These are phyloP conservation scores for Trichoderma parareesei DNA, from an alignment of 495 filamentous ascomycete species.

Conservation along the genomic window DNA sequence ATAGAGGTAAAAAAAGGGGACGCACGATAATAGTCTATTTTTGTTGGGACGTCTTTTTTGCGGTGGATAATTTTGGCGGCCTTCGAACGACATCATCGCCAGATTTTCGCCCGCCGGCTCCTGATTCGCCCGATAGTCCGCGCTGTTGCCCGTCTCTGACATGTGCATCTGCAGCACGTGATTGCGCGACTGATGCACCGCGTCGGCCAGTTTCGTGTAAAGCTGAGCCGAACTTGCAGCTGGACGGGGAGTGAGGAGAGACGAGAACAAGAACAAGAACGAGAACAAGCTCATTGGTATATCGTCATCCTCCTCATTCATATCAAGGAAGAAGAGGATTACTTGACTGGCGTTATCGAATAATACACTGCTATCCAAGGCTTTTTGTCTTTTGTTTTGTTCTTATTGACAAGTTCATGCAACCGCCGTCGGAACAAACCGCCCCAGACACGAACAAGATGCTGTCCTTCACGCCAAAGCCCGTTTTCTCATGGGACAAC, in stretches of 20 bases:
- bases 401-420: neutral
- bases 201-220: neutral
- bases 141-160: neutral
- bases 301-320: too few species aligned
- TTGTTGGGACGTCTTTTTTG: conserved; percentile 4
- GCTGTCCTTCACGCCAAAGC: conserved; percentile 24
- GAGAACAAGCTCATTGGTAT: too few species aligned
- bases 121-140: neutral
- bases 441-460: conserved; percentile 18
- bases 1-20: neutral
- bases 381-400: neutral
- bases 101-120: conserved; percentile 2
- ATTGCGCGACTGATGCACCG: conserved; percentile 7
- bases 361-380: neutral
- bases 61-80: conserved; percentile 2
- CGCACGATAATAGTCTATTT: neutral
- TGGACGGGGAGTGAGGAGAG: too few species aligned
- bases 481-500: conserved; percentile 23
- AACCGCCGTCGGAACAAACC: neutral
- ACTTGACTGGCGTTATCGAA: too few species aligned
- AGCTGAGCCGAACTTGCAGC: too few species aligned
- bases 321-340: too few species aligned
- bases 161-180: neutral
- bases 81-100: conserved; percentile 2
- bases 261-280: too few species aligned